phyloP scores from a whole-genome alignment of 225 moss, liverwort and hornwort species.

The Pseudisothecium myosuroides region DNA sequence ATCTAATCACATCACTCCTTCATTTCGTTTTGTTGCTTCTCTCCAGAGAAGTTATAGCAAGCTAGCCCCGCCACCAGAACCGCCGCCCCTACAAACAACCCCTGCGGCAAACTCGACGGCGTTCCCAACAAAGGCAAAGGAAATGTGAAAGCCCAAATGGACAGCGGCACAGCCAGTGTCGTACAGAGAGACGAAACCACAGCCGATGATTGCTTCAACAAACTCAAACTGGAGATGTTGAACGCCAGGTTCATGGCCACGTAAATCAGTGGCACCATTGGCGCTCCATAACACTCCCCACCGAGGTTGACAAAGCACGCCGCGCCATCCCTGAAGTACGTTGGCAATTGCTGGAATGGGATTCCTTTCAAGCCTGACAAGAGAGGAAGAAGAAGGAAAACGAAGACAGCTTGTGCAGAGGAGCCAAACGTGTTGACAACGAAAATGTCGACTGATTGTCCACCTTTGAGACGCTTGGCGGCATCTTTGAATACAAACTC shows the following conservation, averaged over 20 bases:
- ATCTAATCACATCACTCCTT: neutral
- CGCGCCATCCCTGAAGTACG: neutral
- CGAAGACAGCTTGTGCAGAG: neutral
- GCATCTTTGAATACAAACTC: slow-evolving; percentile 1
- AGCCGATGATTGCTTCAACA: neutral
- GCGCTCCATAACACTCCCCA: neutral
- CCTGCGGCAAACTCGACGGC: neutral
- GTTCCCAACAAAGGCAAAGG: neutral
- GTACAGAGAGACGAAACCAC: neutral
- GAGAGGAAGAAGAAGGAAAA: neutral
- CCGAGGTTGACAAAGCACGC: neutral
- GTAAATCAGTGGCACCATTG: neutral
- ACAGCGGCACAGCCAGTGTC: neutral
- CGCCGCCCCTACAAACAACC: neutral
- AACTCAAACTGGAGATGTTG: neutral
- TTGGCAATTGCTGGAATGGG: neutral
- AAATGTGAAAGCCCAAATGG: neutral
- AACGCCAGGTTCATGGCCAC: neutral
- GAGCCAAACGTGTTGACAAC: slow-evolving; percentile 8
- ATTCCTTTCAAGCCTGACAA: neutral
- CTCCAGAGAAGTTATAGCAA: neutral
- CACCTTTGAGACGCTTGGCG: neutral
- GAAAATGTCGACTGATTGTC: neutral
- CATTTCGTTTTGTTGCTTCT: neutral
- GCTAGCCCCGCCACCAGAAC: neutral